Base-by-base conservation (phyloP, 305 asterid species). In the Rubia balearica region DNA sequence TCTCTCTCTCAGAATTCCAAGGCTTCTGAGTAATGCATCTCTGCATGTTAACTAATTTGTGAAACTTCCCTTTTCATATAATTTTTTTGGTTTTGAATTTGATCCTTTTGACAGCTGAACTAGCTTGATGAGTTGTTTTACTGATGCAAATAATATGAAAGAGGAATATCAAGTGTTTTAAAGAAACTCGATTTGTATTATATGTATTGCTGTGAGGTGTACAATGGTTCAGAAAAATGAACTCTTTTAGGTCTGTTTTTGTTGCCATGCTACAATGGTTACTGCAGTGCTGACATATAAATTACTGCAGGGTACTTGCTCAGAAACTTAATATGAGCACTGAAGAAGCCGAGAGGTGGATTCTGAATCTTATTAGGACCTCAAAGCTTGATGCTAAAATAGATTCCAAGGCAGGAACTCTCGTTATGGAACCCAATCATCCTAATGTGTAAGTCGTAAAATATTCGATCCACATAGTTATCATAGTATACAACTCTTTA, bases 281-380 rank as follows among this genome's bases (percentile, higher is more conserved):
- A 42, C n/a, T 11, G 1, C 5, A 19, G 46, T 17, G 16, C 71
- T 59, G 65, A 59, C 9, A n/a, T 69, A 33, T 63, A 43, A 19
- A 10, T 33, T 49, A 40, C 71, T 51, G 74, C 91, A 95, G 99
- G 7, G 98, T 91, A 55, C 92, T 95, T 0, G 92, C 98, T 17
- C 97, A 91, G 86, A 95, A 95, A 71, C 87, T 95, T 76, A 95
- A 95, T 81, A 64, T 95, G 83, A 89, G 79, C 63, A 83, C 84
- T 30, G 99, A 95, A 80, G 99, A 95, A 74, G 96, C 98, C 3
- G 98, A 91, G 82, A 85, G 92, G 74, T 95, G 99, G 99, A 86
- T 95, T 21, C 88, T 90, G 76, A 89, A 88, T 81, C 99, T 95
- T 61, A 86, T 95, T 38, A 76, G 81, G 91, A 90, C 98, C 78